These are phyloP conservation scores for Elsinoe batatas DNA, from an alignment of 2,329 filamentous ascomycete genomes.

Conservation along the genomic window DNA sequence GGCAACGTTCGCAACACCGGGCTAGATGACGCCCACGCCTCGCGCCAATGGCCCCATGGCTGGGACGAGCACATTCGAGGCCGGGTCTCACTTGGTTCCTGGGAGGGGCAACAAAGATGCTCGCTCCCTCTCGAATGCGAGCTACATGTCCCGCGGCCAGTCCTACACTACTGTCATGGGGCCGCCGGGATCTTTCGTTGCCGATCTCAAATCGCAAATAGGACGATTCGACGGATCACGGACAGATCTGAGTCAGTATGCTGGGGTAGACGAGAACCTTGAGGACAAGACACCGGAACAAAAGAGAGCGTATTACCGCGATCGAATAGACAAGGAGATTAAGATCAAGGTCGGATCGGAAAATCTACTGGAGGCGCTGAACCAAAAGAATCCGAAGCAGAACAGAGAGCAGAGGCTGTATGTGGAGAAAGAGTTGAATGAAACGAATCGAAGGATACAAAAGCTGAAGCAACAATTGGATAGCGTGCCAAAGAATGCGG, in stretches of 20 bases:
- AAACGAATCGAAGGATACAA: conserved; percentile 65
- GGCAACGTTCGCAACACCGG: conserved; percentile 22
- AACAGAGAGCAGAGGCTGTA: conserved; percentile 55
- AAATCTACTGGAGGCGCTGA: conserved; percentile 91
- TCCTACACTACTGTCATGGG: conserved; percentile 58
- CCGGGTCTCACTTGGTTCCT: conserved; percentile 35
- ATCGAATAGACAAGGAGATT: conserved; percentile 85
- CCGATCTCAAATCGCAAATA: conserved; percentile 66
- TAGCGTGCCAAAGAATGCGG: conserved; percentile 49
- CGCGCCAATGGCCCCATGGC: conserved; percentile 23
- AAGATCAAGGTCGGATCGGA: conserved; percentile 98
- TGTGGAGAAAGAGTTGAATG: conserved; percentile 75
- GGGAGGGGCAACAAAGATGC: conserved; percentile 39
- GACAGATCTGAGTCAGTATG: conserved; percentile 47
- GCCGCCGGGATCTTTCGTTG: conserved; percentile 76
- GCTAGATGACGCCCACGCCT: conserved; percentile 32
- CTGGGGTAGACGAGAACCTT: conserved; percentile 51
- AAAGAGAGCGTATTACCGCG: conserved; percentile 63
- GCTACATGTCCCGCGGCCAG: conserved; percentile 50
- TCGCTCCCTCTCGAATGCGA: conserved; percentile 46
- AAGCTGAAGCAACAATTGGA: conserved; percentile 51
- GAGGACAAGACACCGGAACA: conserved; percentile 52
- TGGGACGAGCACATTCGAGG: conserved; percentile 18
- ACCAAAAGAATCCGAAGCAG: conserved; percentile 92
- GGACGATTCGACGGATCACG: conserved; percentile 53